Conservation (phyloP, 148 eudicot species). For the Talinum fruticosum region DNA sequence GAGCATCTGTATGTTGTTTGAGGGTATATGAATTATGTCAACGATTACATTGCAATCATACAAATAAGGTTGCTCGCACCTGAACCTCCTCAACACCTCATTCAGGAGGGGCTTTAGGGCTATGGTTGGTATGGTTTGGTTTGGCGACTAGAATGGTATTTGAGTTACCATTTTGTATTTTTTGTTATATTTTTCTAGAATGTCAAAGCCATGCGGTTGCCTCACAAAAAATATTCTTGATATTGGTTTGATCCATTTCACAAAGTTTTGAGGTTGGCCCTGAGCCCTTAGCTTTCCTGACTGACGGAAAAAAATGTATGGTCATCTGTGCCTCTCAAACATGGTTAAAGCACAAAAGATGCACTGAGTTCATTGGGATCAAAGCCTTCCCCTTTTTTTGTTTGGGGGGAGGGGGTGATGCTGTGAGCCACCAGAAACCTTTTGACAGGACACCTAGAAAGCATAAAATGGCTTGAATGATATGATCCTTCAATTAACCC, state of each 20-base stretch:
- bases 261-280: neutral
- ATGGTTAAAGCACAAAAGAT: neutral
- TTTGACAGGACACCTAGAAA: too few species aligned
- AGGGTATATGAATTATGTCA: neutral
- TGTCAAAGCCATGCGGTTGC: neutral
- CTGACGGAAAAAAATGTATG: neutral
- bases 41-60: neutral
- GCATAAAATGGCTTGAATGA: too few species aligned
- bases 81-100: neutral
- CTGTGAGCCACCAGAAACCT: too few species aligned
- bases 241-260: neutral
- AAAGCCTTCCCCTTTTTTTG: neutral
- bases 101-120: too few species aligned
- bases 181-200: neutral
- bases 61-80: neutral
- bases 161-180: too few species aligned
- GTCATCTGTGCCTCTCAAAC: neutral
- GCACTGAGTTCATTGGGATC: neutral
- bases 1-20: slow-evolving; percentile 1
- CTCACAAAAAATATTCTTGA: neutral
- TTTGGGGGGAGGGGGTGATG: too few species aligned
- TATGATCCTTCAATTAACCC: too few species aligned
- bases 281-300: neutral
- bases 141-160: too few species aligned
- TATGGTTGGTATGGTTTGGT: too few species aligned